A percentile compares a stretch with the other conserved stretches of the same genome.
Evolutionary conservation across 306 rosid species (phyloP).

Genomic region (Amphicarpaea edgeworthii): DNA sequence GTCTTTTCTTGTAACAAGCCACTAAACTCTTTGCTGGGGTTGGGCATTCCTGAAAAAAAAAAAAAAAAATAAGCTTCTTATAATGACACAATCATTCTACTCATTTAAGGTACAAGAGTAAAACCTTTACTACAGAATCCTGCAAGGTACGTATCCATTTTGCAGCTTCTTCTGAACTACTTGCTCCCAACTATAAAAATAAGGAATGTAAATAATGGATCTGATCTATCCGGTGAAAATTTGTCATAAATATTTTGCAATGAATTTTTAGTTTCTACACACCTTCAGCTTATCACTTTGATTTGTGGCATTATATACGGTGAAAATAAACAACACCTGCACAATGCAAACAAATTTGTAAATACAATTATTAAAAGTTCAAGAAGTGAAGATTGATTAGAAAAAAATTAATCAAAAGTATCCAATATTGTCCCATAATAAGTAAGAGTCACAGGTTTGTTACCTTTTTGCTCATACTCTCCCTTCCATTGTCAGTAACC

Average conservation of each 20-base stretch:
- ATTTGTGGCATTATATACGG: slow-evolving; percentile 70
- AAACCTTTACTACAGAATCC: slow-evolving; percentile 80
- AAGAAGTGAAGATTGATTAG: slow-evolving; percentile 3
- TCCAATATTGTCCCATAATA: background rate
- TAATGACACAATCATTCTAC: slow-evolving; percentile 38
- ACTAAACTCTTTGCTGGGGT: slow-evolving; percentile 53
- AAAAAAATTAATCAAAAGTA: background rate
- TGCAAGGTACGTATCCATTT: slow-evolving; percentile 82
- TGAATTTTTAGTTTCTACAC: slow-evolving; percentile 37
- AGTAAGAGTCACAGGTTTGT: background rate
- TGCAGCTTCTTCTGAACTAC: slow-evolving; percentile 93
- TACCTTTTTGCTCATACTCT: slow-evolving; percentile 72
- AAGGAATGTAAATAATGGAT: slow-evolving; percentile 34
- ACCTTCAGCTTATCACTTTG: slow-evolving; percentile 87
- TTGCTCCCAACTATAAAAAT: slow-evolving; percentile 76
- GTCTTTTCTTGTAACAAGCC: slow-evolving; percentile 51
- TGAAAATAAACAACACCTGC: slow-evolving; percentile 77
- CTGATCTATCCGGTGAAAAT: slow-evolving; percentile 37
- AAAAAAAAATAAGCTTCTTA: slow-evolving; percentile 34
- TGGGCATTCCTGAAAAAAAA: slow-evolving; percentile 63
- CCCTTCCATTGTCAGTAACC: slow-evolving; percentile 84
- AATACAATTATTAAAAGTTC: slow-evolving; percentile 6
- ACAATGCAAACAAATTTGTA: slow-evolving; percentile 41
- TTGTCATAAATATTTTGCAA: slow-evolving; percentile 28
- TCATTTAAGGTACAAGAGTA: slow-evolving; percentile 24